Percentiles rank a stretch among this genome's conserved stretches.
These are phyloP conservation scores for Nepenthes gracilis DNA, from an alignment of 148 eudicot genomes.

Conservation along the genomic window DNA sequence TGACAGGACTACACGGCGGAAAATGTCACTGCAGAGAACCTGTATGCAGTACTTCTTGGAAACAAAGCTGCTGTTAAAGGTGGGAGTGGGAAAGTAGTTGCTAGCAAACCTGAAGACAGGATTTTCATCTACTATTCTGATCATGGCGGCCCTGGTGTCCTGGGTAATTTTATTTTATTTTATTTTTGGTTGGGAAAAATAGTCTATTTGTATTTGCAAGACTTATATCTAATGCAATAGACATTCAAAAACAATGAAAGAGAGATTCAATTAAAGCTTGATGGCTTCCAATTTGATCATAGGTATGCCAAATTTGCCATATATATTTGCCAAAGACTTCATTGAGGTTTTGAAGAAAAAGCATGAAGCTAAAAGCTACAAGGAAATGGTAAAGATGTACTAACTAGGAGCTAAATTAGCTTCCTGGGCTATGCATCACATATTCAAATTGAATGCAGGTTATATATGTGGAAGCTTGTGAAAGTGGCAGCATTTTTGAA, in stretches of 20 bases:
- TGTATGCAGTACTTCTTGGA: conserved; percentile 31
- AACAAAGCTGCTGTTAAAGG: conserved; percentile 28
- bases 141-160: conserved; percentile 48
- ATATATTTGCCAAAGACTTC: conserved; percentile 25
- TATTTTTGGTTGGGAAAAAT: neutral
- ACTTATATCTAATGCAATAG: neutral
- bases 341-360: conserved; percentile 31
- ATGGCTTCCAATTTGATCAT: neutral
- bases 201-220: neutral
- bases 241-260: neutral
- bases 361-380: conserved; percentile 25
- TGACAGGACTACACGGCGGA: conserved; percentile 34
- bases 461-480: conserved; percentile 37
- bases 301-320: conserved; percentile 35
- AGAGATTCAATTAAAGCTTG: neutral
- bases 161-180: conserved; percentile 14
- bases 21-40: conserved; percentile 27
- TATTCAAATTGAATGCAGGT: conserved; percentile 13
- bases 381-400: conserved; percentile 25
- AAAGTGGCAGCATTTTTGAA: conserved; percentile 39
- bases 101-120: conserved; percentile 33
- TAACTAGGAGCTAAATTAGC: neutral
- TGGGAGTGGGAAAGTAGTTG: conserved; percentile 36
- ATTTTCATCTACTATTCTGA: conserved; percentile 38
- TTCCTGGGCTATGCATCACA: too few relatives aligned